Base-by-base conservation (phyloP, 495 filamentous ascomycete genomes). In the Penicillium lagena region DNA sequence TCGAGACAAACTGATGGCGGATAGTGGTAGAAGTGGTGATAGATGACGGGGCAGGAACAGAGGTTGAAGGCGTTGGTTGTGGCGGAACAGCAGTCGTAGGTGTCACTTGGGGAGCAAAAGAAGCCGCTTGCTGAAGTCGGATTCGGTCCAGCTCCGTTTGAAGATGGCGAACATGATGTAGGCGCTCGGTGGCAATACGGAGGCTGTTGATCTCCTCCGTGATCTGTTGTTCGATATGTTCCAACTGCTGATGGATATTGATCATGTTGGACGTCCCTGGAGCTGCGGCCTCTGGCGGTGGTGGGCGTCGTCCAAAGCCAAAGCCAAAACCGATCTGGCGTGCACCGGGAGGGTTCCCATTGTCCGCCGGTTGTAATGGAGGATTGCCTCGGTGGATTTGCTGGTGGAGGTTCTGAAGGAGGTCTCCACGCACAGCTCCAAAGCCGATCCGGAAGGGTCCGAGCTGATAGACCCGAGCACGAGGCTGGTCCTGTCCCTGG, bases 211-310 rank as follows among this genome's bases (percentile, higher is more conserved):
- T 76, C 52, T 90, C 85, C 50, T 81, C 74, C 47, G 79, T 65
- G 30, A 91, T 71, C 30, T 82, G 79, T 37, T 81, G 78, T 46
- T 84, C 82, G 8, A 89, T 72, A 29, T 81, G 74, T 32, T 75
- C 66, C 22, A 89, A 58, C 35, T 84, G 81, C 13, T 63, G 46
- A 42, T 77, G 76, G 27, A 83, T 73, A 27, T 55, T 56, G 40
- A 45, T 22, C 36, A 39, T 49, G 17, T 35, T 43, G 29, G 56
- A 51, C 8, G 45, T 43, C 9, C 39, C 43, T 2, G 46, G 39
- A 22, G 22, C 22, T 22, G 22, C 4, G 30, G 57, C 14, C 22
- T 56, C 49, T 10, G 51, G 38, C 39, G 52, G 32, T 35, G 50
- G 45, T 28, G 43, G 11, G 17, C 36, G 50, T 40, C 65, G 63